Evolutionary conservation across 352 stramenopile genomes (phyloP).

Genomic region (Globisporangium perplexum): DNA sequence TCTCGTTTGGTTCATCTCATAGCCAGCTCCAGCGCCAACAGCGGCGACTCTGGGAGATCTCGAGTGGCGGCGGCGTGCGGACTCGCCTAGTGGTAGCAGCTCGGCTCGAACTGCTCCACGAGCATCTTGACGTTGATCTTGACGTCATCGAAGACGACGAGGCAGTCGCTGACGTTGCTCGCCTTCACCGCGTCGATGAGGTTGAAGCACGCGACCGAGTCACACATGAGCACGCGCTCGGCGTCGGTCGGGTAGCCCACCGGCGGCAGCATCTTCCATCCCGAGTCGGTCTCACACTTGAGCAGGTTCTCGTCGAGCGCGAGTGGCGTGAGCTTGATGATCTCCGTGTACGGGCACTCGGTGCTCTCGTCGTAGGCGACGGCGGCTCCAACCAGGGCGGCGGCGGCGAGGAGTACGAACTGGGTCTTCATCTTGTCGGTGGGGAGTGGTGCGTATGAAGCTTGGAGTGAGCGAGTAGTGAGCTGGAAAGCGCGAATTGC

Average conservation of each 20-base stretch:
- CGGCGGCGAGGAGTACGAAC: slow-evolving; percentile 4
- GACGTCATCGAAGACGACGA: slow-evolving; percentile 18
- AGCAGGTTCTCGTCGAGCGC: slow-evolving; percentile 6
- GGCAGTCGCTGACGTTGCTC: slow-evolving; percentile 22
- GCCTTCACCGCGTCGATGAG: slow-evolving; percentile 17
- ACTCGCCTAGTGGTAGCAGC: slow-evolving; percentile 16
- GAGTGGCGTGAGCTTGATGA: slow-evolving; percentile 13
- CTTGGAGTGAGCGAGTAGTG: neutral
- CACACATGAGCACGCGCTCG: slow-evolving; percentile 24
- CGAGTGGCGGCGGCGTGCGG: neutral
- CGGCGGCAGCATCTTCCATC: slow-evolving; percentile 27
- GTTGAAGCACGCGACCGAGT: slow-evolving; percentile 17
- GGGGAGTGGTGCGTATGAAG: neutral
- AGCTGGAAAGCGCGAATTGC: neutral
- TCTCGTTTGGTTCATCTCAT: neutral
- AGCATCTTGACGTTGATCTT: slow-evolving; percentile 31
- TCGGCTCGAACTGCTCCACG: slow-evolving; percentile 20
- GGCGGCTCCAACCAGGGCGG: neutral
- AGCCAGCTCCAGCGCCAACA: neutral
- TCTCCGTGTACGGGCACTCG: slow-evolving; percentile 9
- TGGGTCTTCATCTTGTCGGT: slow-evolving; percentile 10
- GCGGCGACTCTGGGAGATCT: neutral
- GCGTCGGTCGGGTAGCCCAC: slow-evolving; percentile 13
- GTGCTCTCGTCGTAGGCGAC: slow-evolving; percentile 9
- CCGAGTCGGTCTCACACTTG: slow-evolving; percentile 19